Evolutionary conservation across 192 early-diverging fungal species (phyloP).

Genomic region (Coemansia sp.): DNA sequence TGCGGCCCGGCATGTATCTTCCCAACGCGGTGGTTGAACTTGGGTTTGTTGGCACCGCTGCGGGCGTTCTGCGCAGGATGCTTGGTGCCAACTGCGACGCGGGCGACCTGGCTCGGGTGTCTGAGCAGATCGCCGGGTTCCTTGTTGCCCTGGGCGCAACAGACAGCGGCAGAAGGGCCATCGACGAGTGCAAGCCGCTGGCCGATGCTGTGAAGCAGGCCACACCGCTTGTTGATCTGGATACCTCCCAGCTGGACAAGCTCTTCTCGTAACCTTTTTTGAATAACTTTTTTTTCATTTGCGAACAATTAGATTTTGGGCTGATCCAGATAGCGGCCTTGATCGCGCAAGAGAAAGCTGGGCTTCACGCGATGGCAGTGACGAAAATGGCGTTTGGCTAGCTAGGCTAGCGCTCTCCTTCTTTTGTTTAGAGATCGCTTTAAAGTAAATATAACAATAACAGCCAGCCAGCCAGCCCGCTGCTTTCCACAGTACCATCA

Average conservation of each 20-base stretch:
- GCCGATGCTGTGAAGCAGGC: slow-evolving; percentile 6
- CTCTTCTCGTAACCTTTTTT: background rate
- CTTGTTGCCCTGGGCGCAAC: slow-evolving; percentile 27
- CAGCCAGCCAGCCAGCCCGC: no score
- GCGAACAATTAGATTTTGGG: background rate
- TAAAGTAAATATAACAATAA: no score
- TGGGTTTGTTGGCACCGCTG: slow-evolving; percentile 53
- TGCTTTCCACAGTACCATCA: no score
- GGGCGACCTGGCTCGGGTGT: slow-evolving; percentile 30
- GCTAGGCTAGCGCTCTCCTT: background rate
- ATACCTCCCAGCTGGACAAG: slow-evolving; percentile 12
- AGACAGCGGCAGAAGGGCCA: slow-evolving; percentile 13
- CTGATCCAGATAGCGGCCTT: no score
- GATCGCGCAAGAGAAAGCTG: no score
- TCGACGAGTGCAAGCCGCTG: slow-evolving; percentile 14
- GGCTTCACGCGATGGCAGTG: no score
- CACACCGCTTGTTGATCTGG: slow-evolving; percentile 12
- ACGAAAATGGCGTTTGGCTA: no score
- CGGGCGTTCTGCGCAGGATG: slow-evolving; percentile 42
- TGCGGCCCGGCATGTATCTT: slow-evolving; percentile 38
- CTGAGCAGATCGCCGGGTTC: slow-evolving; percentile 39
- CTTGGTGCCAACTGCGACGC: slow-evolving; percentile 30
- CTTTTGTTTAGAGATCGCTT: background rate
- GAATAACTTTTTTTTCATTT: background rate
- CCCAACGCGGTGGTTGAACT: slow-evolving; percentile 50